phyloP scores from a whole-genome alignment of 2,329 filamentous ascomycete genomes.

The Rachicladosporium sp. region DNA sequence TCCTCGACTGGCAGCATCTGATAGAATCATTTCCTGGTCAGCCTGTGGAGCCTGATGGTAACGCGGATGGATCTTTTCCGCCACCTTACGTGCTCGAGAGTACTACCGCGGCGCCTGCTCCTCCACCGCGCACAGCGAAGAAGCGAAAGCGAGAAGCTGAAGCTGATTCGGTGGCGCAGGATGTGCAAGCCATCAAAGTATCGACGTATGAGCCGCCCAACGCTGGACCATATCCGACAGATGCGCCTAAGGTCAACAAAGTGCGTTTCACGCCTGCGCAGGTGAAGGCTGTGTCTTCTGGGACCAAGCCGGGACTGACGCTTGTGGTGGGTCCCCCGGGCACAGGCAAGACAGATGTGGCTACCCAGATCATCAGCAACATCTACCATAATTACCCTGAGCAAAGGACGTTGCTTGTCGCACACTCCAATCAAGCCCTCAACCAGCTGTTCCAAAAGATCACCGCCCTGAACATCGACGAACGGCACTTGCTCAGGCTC shows the following conservation, averaged over 20 bases:
- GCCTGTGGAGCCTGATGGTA: conserved; percentile 65
- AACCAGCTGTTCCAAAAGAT: conserved; percentile 99
- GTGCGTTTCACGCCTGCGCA: conserved; percentile 87
- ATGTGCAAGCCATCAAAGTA: conserved; percentile 61
- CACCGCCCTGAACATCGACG: conserved; percentile 87
- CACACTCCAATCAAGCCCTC: conserved; percentile 93
- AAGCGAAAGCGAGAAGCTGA: conserved; percentile 71
- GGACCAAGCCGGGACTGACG: conserved; percentile 85
- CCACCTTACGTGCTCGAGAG: conserved; percentile 80
- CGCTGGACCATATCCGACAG: conserved; percentile 76
- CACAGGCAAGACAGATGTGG: conserved; percentile 98
- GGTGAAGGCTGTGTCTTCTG: conserved; percentile 83
- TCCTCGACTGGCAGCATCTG: conserved; percentile 89
- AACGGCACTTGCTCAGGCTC: conserved; percentile 79
- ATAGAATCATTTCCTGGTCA: conserved; percentile 81
- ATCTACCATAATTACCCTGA: conserved; percentile 96
- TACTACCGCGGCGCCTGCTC: conserved; percentile 30
- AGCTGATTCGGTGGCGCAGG: conserved; percentile 43
- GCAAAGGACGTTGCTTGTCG: conserved; percentile 82
- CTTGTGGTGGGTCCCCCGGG: conserved; percentile 90
- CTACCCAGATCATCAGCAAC: conserved; percentile 96
- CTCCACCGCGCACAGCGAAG: conserved; percentile 52
- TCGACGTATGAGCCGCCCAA: conserved; percentile 85
- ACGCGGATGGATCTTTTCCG: conserved; percentile 59
- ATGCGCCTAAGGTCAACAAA: conserved; percentile 67